phyloP scores from a whole-genome alignment of 352 stramenopile species.

The Phytopythium ostracodes region DNA sequence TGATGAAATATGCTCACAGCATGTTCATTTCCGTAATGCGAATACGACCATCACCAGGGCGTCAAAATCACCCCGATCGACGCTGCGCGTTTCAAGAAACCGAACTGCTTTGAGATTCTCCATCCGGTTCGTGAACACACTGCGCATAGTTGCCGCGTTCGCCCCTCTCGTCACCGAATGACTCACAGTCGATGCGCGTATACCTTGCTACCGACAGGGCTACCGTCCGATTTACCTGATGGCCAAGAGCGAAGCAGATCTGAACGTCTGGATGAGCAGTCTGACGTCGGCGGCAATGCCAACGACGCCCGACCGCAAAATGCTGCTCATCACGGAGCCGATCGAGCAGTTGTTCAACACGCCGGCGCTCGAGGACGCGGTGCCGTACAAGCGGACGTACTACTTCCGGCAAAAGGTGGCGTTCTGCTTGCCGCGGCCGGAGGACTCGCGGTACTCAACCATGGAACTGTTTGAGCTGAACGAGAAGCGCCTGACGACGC shows the following conservation, averaged over 20 bases:
- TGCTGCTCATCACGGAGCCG: slow-evolving; percentile 52
- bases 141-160: background rate
- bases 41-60: slow-evolving; percentile 12
- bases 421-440: slow-evolving; percentile 65
- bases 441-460: slow-evolving; percentile 36
- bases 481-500: slow-evolving; percentile 74
- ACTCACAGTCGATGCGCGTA: background rate
- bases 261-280: slow-evolving; percentile 84
- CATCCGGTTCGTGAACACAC: slow-evolving; percentile 47
- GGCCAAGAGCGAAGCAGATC: slow-evolving; percentile 79
- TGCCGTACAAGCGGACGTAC: slow-evolving; percentile 80
- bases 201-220: slow-evolving; percentile 27
- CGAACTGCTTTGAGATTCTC: slow-evolving; percentile 87
- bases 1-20: background rate
- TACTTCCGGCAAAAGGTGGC: slow-evolving; percentile 85
- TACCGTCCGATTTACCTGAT: slow-evolving; percentile 83
- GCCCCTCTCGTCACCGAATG: background rate
- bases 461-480: slow-evolving; percentile 83
- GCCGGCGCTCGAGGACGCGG: slow-evolving; percentile 67
- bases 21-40: no score
- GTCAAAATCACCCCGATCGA: slow-evolving; percentile 81
- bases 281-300: slow-evolving; percentile 79
- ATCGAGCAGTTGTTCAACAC: slow-evolving; percentile 77
- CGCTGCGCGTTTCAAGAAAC: slow-evolving; percentile 72
- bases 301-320: slow-evolving; percentile 60